phyloP scores from a whole-genome alignment of 257 asterid genomes.

The Eustoma russellianum region DNA sequence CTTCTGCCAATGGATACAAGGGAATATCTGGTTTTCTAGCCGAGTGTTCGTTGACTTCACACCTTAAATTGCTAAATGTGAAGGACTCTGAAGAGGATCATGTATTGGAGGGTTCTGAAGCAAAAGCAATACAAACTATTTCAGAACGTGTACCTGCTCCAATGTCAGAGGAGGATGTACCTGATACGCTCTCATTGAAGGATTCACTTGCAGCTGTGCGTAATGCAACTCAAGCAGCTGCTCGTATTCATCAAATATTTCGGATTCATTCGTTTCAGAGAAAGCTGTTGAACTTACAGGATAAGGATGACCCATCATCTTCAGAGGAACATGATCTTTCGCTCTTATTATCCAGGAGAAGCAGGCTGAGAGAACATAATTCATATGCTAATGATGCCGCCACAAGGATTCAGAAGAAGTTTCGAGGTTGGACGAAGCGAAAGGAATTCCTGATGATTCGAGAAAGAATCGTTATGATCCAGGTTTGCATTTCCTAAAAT shows the following conservation, averaged over 20 bases:
- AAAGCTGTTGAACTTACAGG: constrained; percentile 47
- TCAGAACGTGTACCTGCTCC: constrained; percentile 76
- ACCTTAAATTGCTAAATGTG: constrained; percentile 53
- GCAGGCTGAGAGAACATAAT: constrained; percentile 47
- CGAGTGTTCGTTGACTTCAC: constrained; percentile 63
- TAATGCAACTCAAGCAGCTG: constrained; percentile 94
- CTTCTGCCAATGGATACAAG: constrained; percentile 82
- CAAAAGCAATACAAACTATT: constrained; percentile 45
- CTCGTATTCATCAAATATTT: constrained; percentile 79
- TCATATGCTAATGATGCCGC: constrained; percentile 73
- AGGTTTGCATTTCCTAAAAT: constrained; percentile 41
- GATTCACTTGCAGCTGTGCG: constrained; percentile 91
- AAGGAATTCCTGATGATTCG: constrained; percentile 65
- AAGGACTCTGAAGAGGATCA: constrained; percentile 39
- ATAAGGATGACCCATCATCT: constrained; percentile 27
- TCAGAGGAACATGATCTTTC: constrained; percentile 52
- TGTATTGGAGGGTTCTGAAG: constrained; percentile 26
- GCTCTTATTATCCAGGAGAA: constrained; percentile 42
- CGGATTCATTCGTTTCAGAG: constrained; percentile 85
- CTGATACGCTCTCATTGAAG: constrained; percentile 64
- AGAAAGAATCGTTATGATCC: constrained; percentile 82
- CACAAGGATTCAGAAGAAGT: constrained; percentile 73
- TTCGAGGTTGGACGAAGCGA: constrained; percentile 88
- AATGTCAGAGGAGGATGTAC: constrained; percentile 49
- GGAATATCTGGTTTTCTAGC: constrained; percentile 96